Evolutionary conservation across 805 yeast species (phyloP), one percentile per base, ranked within the genome.

Genomic region (Clavispora fructus): DNA sequence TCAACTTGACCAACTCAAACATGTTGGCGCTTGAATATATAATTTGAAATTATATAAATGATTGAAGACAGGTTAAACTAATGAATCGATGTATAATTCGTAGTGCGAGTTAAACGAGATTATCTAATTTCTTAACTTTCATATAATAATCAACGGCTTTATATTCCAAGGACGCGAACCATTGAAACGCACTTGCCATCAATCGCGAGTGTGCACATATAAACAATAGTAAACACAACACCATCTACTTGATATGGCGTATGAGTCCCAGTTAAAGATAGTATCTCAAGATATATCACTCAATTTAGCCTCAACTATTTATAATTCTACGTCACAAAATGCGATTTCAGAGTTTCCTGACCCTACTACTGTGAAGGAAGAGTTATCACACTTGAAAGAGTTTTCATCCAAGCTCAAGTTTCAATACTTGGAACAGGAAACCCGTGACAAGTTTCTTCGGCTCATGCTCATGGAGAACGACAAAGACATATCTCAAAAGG

Each of bases 351-450:
- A 33, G 2, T 16, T 33, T 33, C 37, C 37, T 2, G 37, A 33
- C 11, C 37, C 37, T 9, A 33, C 37, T 4, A 16, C 23, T n/a
- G 52, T 55, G 23, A 44, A 45, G 8, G 71, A 73, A n/a, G 62
- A 61, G 28, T 59, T 74, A 8, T 46, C 57, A 14, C 54, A 59
- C 37, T 69, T 69, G 46, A 67, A 69, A 47, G 71, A 71, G 50
- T 57, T 74, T 25, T 77, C 78, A 48, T 73, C 77, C 14, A 74
- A 82, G 47, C 65, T 84, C 37, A 81, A 82, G 54, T 82, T 82
- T 50, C 75, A 82, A 46, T 85, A 81, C 57, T 60, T 83, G 37
- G 92, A 85, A 59, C 86, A 83, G 55, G 90, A 83, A 51, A 75
- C 89, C 4, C 78, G 85, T 50, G 87, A 83, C 52, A 76, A 78